phyloP scores from a whole-genome alignment of 169 alveolate species.

The Eimeria brunetti region DNA sequence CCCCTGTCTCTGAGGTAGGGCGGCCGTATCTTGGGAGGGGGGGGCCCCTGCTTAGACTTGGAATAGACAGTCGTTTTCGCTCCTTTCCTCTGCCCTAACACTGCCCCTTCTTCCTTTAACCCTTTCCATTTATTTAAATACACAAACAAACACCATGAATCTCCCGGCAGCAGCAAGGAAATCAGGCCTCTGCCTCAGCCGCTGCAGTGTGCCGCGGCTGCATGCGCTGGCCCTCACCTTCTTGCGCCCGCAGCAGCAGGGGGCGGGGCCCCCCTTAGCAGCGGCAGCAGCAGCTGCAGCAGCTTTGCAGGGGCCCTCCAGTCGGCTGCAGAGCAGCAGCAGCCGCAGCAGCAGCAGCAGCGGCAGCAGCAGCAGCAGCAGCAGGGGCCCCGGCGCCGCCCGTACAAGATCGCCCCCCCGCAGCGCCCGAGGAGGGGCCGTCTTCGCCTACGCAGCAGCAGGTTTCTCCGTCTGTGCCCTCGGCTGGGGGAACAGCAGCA shows the following conservation, averaged over 20 bases:
- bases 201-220: not conserved
- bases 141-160: not conserved
- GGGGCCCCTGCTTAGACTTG: conserved; percentile 1
- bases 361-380: not conserved
- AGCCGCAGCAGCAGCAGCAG: conserved; percentile 15
- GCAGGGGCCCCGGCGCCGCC: not conserved
- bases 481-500: not conserved
- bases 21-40: not conserved
- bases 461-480: not conserved
- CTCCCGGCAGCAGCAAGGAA: not conserved
- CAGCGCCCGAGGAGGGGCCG: not conserved
- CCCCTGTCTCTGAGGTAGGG: not conserved
- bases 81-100: too few species aligned
- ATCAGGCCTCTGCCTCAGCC: not conserved
- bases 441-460: conserved; percentile 3
- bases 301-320: not conserved
- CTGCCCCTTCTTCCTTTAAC: too few species aligned
- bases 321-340: not conserved
- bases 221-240: not conserved
- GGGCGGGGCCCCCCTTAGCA: not conserved
- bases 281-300: not conserved
- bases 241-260: not conserved
- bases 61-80: too few species aligned
- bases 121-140: too few species aligned
- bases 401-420: not conserved